Evolutionary conservation across 495 filamentous ascomycete genomes (phyloP).

Genomic region (Pseudoneurospora amorphoporcata): DNA sequence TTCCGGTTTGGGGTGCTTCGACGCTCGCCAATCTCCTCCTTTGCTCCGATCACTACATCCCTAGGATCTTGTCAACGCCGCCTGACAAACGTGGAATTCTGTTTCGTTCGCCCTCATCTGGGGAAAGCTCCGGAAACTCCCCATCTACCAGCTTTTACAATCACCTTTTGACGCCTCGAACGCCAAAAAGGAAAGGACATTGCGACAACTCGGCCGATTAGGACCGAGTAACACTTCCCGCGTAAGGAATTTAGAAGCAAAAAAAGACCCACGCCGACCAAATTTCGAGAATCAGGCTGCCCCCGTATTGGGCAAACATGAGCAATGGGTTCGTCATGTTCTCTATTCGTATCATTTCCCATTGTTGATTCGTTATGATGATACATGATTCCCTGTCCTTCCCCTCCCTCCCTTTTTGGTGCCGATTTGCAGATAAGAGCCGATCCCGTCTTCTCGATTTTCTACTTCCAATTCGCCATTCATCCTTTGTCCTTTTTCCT

Average conservation of each 20-base stretch:
- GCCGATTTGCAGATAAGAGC: neutral
- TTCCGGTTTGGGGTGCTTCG: neutral
- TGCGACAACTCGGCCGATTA: neutral
- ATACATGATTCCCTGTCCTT: neutral
- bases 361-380: neutral
- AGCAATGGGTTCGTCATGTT: constrained; percentile 6
- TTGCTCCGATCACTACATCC: neutral
- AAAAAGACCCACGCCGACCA: neutral
- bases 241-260: neutral
- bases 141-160: neutral
- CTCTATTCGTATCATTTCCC: neutral
- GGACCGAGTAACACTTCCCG: neutral
- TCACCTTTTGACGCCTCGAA: neutral
- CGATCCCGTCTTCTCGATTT: neutral
- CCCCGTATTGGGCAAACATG: constrained; percentile 4
- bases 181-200: neutral
- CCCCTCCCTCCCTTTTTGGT: neutral
- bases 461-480: neutral
- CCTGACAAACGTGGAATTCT: neutral
- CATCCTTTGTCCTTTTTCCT: neutral
- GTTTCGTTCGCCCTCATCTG: neutral
- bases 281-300: neutral
- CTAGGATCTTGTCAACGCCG: neutral
- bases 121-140: neutral
- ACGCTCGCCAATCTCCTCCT: neutral